Evolutionary conservation across 768 basidiomycete species (phyloP).

Genomic region (Amanita exitialis): DNA sequence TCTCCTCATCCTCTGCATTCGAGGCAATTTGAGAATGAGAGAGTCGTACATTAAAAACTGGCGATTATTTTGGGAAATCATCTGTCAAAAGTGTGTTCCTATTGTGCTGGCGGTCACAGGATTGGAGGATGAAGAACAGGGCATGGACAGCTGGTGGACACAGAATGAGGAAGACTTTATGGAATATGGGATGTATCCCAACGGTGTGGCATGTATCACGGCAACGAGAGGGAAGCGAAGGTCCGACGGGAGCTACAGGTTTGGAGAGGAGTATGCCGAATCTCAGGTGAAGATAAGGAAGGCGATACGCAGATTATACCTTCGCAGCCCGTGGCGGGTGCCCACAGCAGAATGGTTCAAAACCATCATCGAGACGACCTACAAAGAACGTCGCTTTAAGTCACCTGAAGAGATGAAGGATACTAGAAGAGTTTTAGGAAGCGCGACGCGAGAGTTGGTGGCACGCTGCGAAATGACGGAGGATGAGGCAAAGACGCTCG

Average conservation of each 20-base stretch:
- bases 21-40: conserved; percentile 15
- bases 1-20: conserved; percentile 28
- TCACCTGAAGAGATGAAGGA: conserved; percentile 6
- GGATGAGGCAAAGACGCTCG: not conserved
- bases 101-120: conserved; percentile 27
- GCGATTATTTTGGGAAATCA: conserved; percentile 23
- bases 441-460: conserved; percentile 7
- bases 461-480: conserved; percentile 9
- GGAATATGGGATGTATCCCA: conserved; percentile 20
- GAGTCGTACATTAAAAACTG: conserved; percentile 20
- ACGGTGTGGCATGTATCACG: conserved; percentile 24
- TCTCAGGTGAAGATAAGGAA: conserved; percentile 17
- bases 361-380: conserved; percentile 8
- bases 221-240: conserved; percentile 13
- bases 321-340: conserved; percentile 8
- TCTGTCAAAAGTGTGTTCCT: conserved; percentile 25
- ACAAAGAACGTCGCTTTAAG: conserved; percentile 5
- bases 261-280: conserved; percentile 19
- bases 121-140: conserved; percentile 25
- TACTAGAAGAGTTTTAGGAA: conserved; percentile 4
- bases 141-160: no score
- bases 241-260: conserved; percentile 6
- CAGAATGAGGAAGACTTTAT: conserved; percentile 18
- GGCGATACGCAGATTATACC: conserved; percentile 6
- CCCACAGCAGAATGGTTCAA: conserved; percentile 10